phyloP scores from a whole-genome alignment of 768 basidiomycete species.

The Ramaria sp. region DNA sequence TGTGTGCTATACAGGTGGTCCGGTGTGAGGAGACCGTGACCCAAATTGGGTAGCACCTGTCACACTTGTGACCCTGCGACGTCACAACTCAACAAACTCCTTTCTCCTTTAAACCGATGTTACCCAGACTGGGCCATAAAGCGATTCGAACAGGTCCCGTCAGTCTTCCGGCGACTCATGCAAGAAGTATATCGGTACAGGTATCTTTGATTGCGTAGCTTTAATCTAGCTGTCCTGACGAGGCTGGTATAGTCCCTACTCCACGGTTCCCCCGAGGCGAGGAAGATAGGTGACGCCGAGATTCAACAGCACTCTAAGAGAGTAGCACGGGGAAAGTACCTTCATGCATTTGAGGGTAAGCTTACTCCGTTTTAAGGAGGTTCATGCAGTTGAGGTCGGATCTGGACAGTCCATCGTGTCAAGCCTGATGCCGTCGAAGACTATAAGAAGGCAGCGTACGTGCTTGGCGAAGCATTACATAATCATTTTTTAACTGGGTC shows the following conservation, averaged over 20 bases:
- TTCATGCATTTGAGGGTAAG: constrained; percentile 84
- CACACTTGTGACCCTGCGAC: not conserved
- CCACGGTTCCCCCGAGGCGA: constrained; percentile 90
- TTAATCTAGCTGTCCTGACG: not conserved
- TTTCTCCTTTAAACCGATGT: not conserved
- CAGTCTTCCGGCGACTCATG: not conserved
- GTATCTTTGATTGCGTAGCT: not conserved
- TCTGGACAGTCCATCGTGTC: constrained; percentile 64
- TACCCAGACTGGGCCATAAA: not conserved
- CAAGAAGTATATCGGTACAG: constrained; percentile 6
- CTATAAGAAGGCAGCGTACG: constrained; percentile 86
- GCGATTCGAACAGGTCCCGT: not conserved
- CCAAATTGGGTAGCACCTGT: too few species aligned
- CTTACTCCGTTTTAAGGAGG: constrained; percentile 5
- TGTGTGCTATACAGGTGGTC: too few species aligned
- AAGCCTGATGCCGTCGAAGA: constrained; percentile 70
- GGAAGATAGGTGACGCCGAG: constrained; percentile 68
- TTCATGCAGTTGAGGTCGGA: not conserved
- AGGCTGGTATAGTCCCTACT: constrained; percentile 53
- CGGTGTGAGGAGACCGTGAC: too few species aligned
- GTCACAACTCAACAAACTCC: too few species aligned
- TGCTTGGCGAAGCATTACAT: constrained; percentile 4
- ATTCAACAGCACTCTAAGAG: constrained; percentile 76
- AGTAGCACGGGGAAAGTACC: constrained; percentile 88
- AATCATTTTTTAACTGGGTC: constrained; percentile 1